Percentiles rank a stretch among this genome's conserved stretches.
These are phyloP conservation scores for Lentinula sp. DNA, from an alignment of 768 basidiomycete species.

Conservation along the genomic window DNA sequence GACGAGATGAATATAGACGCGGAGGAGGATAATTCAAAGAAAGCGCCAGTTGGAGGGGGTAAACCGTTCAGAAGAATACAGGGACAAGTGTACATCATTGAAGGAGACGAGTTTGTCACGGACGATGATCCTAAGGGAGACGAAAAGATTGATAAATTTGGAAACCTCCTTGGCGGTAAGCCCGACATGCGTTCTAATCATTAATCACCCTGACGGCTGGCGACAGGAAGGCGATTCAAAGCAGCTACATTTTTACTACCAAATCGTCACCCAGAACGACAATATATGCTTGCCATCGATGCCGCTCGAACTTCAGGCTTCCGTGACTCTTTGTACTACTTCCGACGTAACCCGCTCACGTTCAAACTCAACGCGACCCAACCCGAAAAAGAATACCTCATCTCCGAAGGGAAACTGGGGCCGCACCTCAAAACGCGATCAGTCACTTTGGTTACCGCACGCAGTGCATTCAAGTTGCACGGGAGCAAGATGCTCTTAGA, in stretches of 20 bases:
- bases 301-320: slow-evolving; percentile 95
- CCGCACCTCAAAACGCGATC: slow-evolving; percentile 85
- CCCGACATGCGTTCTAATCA: slow-evolving; percentile 6
- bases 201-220: neutral
- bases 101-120: slow-evolving; percentile 85
- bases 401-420: slow-evolving; percentile 81
- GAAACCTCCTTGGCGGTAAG: slow-evolving; percentile 80
- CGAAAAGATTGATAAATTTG: slow-evolving; percentile 83
- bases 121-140: slow-evolving; percentile 84
- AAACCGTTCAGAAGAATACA: slow-evolving; percentile 73
- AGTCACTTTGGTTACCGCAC: slow-evolving; percentile 88
- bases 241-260: slow-evolving; percentile 85
- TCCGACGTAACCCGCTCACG: slow-evolving; percentile 85
- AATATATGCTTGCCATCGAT: slow-evolving; percentile 96
- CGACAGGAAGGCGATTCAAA: slow-evolving; percentile 79
- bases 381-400: slow-evolving; percentile 88
- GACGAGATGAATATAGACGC: slow-evolving; percentile 27
- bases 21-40: slow-evolving; percentile 35
- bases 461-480: slow-evolving; percentile 92
- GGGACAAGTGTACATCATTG: slow-evolving; percentile 70
- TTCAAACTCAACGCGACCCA: slow-evolving; percentile 89
- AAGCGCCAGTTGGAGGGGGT: slow-evolving; percentile 43
- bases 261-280: slow-evolving; percentile 73
- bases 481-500: slow-evolving; percentile 89
- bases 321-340: slow-evolving; percentile 97